phyloP scores from a whole-genome alignment of 2,329 filamentous ascomycete species.

The Verticillium longisporum region DNA sequence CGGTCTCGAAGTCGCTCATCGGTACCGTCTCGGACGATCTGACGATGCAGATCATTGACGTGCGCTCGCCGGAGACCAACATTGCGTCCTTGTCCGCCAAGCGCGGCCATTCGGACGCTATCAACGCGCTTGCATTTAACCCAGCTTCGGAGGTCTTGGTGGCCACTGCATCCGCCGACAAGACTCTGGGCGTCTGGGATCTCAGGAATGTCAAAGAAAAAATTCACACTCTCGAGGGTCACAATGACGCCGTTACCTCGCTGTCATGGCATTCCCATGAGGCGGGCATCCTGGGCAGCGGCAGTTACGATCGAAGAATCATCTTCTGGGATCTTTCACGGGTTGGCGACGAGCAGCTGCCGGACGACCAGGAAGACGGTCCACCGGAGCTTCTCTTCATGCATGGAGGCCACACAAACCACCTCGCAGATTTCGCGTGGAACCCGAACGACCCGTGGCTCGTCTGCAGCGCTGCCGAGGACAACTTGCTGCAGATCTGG shows the following conservation, averaged over 20 bases:
- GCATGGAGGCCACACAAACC: slow-evolving; percentile 97
- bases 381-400: slow-evolving; percentile 97
- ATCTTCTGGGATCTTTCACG: slow-evolving; percentile 95
- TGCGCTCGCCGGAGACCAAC: slow-evolving; percentile 60
- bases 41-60: slow-evolving; percentile 85
- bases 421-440: slow-evolving; percentile 95
- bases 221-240: slow-evolving; percentile 82
- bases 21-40: slow-evolving; percentile 94
- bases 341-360: slow-evolving; percentile 88
- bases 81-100: slow-evolving; percentile 63
- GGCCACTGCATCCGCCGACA: slow-evolving; percentile 90
- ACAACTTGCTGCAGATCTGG: slow-evolving; percentile 95
- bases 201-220: slow-evolving; percentile 84
- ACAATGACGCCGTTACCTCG: slow-evolving; percentile 84
- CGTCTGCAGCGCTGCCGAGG: slow-evolving; percentile 89
- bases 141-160: slow-evolving; percentile 83
- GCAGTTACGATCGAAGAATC: slow-evolving; percentile 86
- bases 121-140: slow-evolving; percentile 95
- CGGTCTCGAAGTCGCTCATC: slow-evolving; percentile 75
- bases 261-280: slow-evolving; percentile 93
- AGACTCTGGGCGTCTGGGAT: slow-evolving; percentile 94
- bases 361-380: slow-evolving; percentile 91
- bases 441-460: slow-evolving; percentile 96
- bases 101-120: slow-evolving; percentile 79
- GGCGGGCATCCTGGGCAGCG: slow-evolving; percentile 79